These are phyloP conservation scores for Suhomyces xylopsoci DNA, from an alignment of 805 yeast species.

Conservation along the genomic window DNA sequence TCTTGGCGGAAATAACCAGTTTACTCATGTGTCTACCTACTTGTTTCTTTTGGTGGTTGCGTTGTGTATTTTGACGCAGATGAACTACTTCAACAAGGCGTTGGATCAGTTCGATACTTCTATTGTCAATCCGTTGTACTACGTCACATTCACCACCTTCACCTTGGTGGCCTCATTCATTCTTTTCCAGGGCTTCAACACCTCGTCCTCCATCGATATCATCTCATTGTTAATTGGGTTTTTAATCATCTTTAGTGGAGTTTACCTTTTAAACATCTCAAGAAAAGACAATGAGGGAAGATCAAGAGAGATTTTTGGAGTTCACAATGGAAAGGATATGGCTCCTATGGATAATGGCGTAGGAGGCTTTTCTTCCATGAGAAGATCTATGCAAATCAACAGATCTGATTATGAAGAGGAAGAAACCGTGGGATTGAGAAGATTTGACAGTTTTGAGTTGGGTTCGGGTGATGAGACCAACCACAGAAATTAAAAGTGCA, in stretches of 20 bases:
- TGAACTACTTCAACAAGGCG: constrained; percentile 93
- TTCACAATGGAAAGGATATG: constrained; percentile 52
- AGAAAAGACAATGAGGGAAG: constrained; percentile 58
- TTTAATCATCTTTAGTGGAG: constrained; percentile 83
- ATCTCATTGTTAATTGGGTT: constrained; percentile 83
- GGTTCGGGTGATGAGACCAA: constrained; percentile 38
- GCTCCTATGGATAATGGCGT: constrained; percentile 81
- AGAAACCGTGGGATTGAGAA: constrained; percentile 52
- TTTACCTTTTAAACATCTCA: constrained; percentile 74
- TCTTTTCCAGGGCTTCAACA: constrained; percentile 82
- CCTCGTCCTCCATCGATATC: constrained; percentile 73
- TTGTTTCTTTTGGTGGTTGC: constrained; percentile 74
- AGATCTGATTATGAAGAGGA: constrained; percentile 40
- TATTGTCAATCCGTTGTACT: constrained; percentile 85
- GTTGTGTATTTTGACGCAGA: constrained; percentile 81
- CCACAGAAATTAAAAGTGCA: neutral
- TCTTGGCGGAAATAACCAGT: constrained; percentile 81
- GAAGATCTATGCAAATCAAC: constrained; percentile 69
- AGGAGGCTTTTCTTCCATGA: constrained; percentile 65
- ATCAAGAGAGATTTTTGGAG: constrained; percentile 53
- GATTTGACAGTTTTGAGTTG: constrained; percentile 60
- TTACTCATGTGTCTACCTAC: constrained; percentile 80
- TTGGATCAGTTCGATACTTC: constrained; percentile 91
- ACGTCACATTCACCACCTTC: constrained; percentile 87
- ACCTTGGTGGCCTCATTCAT: constrained; percentile 84